Evolutionary conservation across 2,329 filamentous ascomycete species (phyloP).

Genomic region (Microdochium paspali): DNA sequence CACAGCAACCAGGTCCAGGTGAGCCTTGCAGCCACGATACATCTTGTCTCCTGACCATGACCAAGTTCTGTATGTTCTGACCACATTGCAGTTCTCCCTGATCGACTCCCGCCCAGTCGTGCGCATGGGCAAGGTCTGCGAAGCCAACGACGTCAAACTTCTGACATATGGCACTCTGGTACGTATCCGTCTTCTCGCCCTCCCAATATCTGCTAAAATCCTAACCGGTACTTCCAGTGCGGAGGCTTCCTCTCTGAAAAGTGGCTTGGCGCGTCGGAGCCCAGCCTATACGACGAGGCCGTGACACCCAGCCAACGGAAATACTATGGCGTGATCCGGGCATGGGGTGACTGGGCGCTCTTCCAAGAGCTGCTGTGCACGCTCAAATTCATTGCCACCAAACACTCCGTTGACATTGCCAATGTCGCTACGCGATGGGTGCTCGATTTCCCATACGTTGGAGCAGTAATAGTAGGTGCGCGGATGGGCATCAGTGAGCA

Average conservation of each 20-base stretch:
- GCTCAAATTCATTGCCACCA: slow-evolving; percentile 12
- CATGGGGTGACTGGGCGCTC: slow-evolving; percentile 18
- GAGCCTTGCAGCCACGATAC: slow-evolving; percentile 1
- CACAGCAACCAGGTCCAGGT: slow-evolving; percentile 25
- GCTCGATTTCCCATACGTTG: slow-evolving; percentile 19
- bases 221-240: slow-evolving; percentile 9
- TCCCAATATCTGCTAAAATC: background rate
- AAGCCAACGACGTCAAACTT: slow-evolving; percentile 18
- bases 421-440: slow-evolving; percentile 24
- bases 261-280: slow-evolving; percentile 20
- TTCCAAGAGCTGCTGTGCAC: slow-evolving; percentile 18
- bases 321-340: slow-evolving; percentile 21
- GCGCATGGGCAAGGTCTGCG: slow-evolving; percentile 17
- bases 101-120: slow-evolving; percentile 19
- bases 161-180: slow-evolving; percentile 24
- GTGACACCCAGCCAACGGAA: slow-evolving; percentile 27
- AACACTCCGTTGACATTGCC: slow-evolving; percentile 16
- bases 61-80: too few species aligned
- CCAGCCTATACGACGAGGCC: slow-evolving; percentile 19
- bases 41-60: too few species aligned
- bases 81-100: slow-evolving; percentile 19
- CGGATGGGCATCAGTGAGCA: slow-evolving; percentile 17
- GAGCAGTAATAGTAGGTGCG: slow-evolving; percentile 23
- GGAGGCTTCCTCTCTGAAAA: slow-evolving; percentile 23
- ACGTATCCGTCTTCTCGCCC: slow-evolving; percentile 3